These are phyloP conservation scores for Echites panduratus DNA, from an alignment of 257 asterid species.

Conservation along the genomic window DNA sequence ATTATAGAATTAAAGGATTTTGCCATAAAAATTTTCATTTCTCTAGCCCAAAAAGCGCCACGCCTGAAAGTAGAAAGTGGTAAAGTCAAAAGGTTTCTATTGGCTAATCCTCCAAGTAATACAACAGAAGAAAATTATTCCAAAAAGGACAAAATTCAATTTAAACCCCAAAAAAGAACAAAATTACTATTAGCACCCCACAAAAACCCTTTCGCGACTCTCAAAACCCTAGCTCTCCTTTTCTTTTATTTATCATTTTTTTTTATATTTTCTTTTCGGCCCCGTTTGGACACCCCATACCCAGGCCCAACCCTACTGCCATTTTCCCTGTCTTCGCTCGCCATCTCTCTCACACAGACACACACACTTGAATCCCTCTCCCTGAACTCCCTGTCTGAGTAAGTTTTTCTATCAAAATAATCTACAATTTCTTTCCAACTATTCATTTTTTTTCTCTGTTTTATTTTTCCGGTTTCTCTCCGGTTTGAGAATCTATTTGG, in stretches of 20 bases:
- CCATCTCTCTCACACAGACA: slow-evolving; percentile 8
- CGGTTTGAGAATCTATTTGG: neutral
- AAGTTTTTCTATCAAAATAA: neutral
- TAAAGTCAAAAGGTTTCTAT: neutral
- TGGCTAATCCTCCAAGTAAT: neutral
- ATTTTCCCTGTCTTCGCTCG: slow-evolving; percentile 12
- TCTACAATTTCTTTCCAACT: slow-evolving; percentile 11
- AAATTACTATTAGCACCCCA: neutral
- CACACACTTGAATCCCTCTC: slow-evolving; percentile 2
- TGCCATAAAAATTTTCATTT: too few relatives aligned
- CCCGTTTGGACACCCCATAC: slow-evolving; percentile 36
- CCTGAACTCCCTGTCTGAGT: slow-evolving; percentile 2
- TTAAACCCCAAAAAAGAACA: neutral
- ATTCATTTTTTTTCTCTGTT: neutral
- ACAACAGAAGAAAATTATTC: neutral
- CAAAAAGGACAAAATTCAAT: neutral
- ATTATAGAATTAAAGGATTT: too few relatives aligned
- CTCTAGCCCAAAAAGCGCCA: too few relatives aligned
- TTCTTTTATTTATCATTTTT: neutral
- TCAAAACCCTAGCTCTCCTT: slow-evolving; percentile 23
- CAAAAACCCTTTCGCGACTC: slow-evolving; percentile 11
- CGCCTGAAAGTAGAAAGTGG: neutral
- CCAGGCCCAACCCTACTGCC: slow-evolving; percentile 45
- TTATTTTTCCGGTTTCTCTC: neutral
- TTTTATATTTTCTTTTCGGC: neutral